Percentiles rank a stretch among this genome's conserved stretches.
Evolutionary conservation across 2,329 filamentous ascomycete genomes (phyloP).

Genomic region (Penicillium sp.): DNA sequence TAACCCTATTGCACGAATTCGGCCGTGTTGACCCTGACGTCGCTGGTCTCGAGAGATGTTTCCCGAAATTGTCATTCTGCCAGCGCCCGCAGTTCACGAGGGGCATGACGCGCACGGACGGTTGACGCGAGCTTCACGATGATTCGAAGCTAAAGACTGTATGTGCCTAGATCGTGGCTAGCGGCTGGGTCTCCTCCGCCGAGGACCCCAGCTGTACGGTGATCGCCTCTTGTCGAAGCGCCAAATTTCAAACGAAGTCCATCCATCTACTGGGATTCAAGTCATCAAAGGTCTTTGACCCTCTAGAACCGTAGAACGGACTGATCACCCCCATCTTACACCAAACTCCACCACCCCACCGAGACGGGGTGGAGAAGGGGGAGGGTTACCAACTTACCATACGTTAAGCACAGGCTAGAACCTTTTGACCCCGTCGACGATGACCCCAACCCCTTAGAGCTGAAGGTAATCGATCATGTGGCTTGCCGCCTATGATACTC

Average conservation of each 20-base stretch:
- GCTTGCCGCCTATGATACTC: conserved; percentile 14
- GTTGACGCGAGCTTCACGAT: conserved; percentile 20
- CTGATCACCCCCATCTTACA: conserved; percentile 1
- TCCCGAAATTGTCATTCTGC: conserved; percentile 14
- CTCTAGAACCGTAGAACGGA: neutral
- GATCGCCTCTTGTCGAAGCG: conserved; percentile 9
- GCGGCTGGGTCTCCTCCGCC: conserved; percentile 9
- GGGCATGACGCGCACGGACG: conserved; percentile 20
- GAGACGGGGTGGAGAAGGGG: conserved; percentile 1
- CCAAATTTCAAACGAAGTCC: conserved; percentile 11
- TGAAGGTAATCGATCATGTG: conserved; percentile 25
- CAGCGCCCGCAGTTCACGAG: conserved; percentile 18
- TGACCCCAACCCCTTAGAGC: conserved; percentile 3
- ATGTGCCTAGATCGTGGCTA: conserved; percentile 26
- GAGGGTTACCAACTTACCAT: neutral
- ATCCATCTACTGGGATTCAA: neutral
- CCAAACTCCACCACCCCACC: conserved; percentile 10
- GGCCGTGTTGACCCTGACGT: neutral
- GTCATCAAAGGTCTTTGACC: neutral
- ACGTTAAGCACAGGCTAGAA: conserved; percentile 10
- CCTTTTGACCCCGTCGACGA: conserved; percentile 13
- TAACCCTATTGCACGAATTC: conserved; percentile 1
- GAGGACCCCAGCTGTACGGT: conserved; percentile 1
- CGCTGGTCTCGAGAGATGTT: conserved; percentile 15
- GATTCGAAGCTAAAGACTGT: conserved; percentile 16